Evolutionary conservation across 164 flowering plant species (phyloP).

Genomic region (Liquidambar formosana): DNA sequence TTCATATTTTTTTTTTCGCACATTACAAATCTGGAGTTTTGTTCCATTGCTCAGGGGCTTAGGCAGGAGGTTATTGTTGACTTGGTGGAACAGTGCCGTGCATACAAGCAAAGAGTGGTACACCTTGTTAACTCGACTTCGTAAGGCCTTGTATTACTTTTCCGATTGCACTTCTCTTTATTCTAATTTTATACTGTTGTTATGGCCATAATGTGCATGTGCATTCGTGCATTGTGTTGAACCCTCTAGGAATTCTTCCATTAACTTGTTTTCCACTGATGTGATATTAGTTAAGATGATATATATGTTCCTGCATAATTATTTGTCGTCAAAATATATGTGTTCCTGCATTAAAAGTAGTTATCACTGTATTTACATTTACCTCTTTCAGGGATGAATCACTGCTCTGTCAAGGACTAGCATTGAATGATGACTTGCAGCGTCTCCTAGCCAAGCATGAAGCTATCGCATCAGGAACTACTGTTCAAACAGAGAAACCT

Average conservation of each 20-base stretch:
- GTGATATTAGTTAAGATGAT: too few species aligned
- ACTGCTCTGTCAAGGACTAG: constrained; percentile 80
- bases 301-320: background rate
- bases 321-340: too few species aligned
- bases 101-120: constrained; percentile 92
- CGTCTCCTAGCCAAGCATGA: constrained; percentile 80
- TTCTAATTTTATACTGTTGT: background rate
- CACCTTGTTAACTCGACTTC: constrained; percentile 91
- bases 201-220: too few species aligned
- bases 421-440: constrained; percentile 95
- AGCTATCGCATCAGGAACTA: constrained; percentile 68
- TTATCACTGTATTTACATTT: constrained; percentile 7
- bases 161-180: background rate
- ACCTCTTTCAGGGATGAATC: constrained; percentile 78
- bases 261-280: too few species aligned
- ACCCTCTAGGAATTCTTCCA: too few species aligned
- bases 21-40: background rate
- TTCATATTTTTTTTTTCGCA: background rate
- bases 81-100: constrained; percentile 90
- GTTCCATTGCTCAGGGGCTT: constrained; percentile 58
- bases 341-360: background rate
- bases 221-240: too few species aligned
- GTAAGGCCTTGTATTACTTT: constrained; percentile 46
- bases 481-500: constrained; percentile 44
- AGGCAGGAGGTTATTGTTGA: constrained; percentile 91